Conservation (phyloP, 2,329 filamentous ascomycete species). For the Trichoderma brevicompactum region DNA sequence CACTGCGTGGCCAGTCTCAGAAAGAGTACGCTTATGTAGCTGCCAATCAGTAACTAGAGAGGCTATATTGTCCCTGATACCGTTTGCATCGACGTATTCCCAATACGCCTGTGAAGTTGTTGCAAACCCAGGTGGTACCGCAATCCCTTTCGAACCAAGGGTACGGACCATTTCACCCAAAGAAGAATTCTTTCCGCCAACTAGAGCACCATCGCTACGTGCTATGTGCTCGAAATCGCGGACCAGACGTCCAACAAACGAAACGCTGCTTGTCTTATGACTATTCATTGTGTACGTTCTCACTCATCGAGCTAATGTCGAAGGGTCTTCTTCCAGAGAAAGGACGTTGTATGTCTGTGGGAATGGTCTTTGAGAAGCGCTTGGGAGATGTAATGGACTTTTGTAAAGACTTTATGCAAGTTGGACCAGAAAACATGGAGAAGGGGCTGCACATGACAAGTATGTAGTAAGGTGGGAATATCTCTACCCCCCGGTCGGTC, state of each 20-base stretch:
- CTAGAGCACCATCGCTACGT: slow-evolving; percentile 31
- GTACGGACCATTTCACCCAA: slow-evolving; percentile 45
- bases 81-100: slow-evolving; percentile 42
- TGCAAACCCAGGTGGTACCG: slow-evolving; percentile 43
- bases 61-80: slow-evolving; percentile 39
- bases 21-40: slow-evolving; percentile 35
- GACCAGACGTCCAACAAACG: background rate
- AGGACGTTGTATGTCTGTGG: no score
- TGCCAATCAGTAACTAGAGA: slow-evolving; percentile 40
- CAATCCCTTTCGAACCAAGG: slow-evolving; percentile 38
- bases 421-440: no score
- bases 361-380: no score
- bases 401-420: no score
- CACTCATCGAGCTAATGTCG: no score
- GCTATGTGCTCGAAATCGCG: slow-evolving; percentile 14
- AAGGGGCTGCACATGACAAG: no score
- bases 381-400: no score
- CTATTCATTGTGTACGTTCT: no score
- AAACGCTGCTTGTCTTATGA: background rate
- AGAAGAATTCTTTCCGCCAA: slow-evolving; percentile 47
- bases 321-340: no score
- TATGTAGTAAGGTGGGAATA: no score
- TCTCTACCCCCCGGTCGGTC: no score
- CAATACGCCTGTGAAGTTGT: slow-evolving; percentile 43
- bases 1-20: slow-evolving; percentile 39